Percentiles rank a stretch among this genome's conserved stretches.
These are phyloP conservation scores for Oryza longistaminata DNA, from an alignment of 176 grass and related monocot genomes.

Conservation along the genomic window DNA sequence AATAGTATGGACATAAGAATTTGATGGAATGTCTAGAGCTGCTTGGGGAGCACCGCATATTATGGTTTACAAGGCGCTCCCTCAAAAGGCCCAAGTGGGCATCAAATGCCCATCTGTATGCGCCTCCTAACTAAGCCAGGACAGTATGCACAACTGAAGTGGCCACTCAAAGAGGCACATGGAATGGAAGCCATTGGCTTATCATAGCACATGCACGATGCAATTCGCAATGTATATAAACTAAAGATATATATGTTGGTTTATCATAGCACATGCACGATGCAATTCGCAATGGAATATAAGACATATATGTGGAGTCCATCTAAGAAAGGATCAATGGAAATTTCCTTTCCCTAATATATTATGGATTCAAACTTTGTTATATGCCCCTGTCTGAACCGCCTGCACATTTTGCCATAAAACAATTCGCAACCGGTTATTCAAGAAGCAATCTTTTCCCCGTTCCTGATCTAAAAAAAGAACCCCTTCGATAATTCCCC, in stretches of 20 bases:
- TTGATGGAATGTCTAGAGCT: conserved; percentile 19
- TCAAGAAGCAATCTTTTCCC: conserved; percentile 40
- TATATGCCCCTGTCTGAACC: conserved; percentile 62
- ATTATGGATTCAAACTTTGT: conserved; percentile 26
- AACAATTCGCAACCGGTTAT: conserved; percentile 41
- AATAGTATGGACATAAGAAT: background rate
- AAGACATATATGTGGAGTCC: background rate
- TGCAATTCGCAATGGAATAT: background rate
- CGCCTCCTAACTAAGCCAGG: conserved; percentile 63
- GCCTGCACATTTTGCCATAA: conserved; percentile 1
- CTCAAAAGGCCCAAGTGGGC: conserved; percentile 39
- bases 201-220: background rate
- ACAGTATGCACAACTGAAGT: conserved; percentile 38
- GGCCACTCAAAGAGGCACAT: conserved; percentile 57
- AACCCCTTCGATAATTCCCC: background rate
- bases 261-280: no score
- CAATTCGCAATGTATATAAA: no score
- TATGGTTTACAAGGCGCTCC: background rate
- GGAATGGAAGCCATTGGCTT: no score
- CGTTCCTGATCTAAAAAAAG: background rate
- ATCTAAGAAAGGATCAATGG: background rate
- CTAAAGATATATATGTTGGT: no score
- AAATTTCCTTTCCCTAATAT: background rate
- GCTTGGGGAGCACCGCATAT: conserved; percentile 32
- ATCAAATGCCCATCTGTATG: conserved; percentile 32